Percentiles rank a stretch among this genome's conserved stretches.
Evolutionary conservation across 108 stramenopile genomes (phyloP).

Genomic region (Pseudonitzschia pungens): DNA sequence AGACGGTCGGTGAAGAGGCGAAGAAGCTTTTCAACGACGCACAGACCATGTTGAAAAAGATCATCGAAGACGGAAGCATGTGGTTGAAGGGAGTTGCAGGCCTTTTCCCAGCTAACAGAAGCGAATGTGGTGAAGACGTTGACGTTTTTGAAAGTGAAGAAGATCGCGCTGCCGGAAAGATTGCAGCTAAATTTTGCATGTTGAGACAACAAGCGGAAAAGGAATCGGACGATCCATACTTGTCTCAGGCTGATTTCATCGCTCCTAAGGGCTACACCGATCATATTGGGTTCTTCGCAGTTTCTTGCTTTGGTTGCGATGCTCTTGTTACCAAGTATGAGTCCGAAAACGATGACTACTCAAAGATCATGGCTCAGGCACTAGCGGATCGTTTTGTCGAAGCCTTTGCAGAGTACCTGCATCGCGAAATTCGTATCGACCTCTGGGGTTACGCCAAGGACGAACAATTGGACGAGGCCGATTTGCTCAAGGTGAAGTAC

Average conservation of each 20-base stretch:
- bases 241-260: slow-evolving; percentile 97
- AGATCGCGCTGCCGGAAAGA: slow-evolving; percentile 67
- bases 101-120: slow-evolving; percentile 94
- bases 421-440: slow-evolving; percentile 92
- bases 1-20: slow-evolving; percentile 94
- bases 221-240: slow-evolving; percentile 94
- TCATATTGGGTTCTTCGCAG: slow-evolving; percentile 97
- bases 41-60: slow-evolving; percentile 91
- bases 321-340: slow-evolving; percentile 89
- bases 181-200: slow-evolving; percentile 91
- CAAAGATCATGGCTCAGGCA: slow-evolving; percentile 99
- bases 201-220: slow-evolving; percentile 99
- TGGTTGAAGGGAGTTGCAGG: slow-evolving; percentile 92
- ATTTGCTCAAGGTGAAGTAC: slow-evolving; percentile 98
- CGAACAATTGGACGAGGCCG: slow-evolving; percentile 84
- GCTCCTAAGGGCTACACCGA: slow-evolving; percentile 96
- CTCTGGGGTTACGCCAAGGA: slow-evolving; percentile 97
- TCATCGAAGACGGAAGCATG: slow-evolving; percentile 87
- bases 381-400: slow-evolving; percentile 98
- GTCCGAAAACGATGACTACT: slow-evolving; percentile 95
- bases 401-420: slow-evolving; percentile 99
- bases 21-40: slow-evolving; percentile 98
- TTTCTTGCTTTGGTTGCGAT: slow-evolving; percentile 96
- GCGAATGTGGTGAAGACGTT: slow-evolving; percentile 96
- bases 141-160: slow-evolving; percentile 88